These are phyloP conservation scores for Nigrograna mackinnonii DNA, from an alignment of 2,329 filamentous ascomycete species.

Conservation along the genomic window DNA sequence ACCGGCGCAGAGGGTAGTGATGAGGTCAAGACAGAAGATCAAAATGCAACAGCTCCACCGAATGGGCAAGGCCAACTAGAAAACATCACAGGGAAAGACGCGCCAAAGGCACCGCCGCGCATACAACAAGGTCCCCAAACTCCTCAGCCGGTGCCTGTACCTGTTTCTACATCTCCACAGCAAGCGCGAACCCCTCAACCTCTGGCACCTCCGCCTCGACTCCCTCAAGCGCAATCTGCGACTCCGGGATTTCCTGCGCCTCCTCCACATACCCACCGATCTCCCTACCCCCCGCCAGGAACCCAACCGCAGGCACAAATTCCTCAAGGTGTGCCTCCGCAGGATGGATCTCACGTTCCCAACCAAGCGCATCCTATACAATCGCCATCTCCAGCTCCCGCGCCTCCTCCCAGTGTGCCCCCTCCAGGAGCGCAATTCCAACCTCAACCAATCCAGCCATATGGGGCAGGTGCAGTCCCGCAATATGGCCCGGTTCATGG, in stretches of 20 bases:
- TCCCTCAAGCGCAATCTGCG: conserved; percentile 26
- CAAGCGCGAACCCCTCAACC: conserved; percentile 18
- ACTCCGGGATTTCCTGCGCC: conserved; percentile 31
- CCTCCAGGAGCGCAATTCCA: conserved; percentile 36
- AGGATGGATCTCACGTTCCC: conserved; percentile 22
- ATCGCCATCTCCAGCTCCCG: conserved; percentile 18
- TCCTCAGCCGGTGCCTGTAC: conserved; percentile 16
- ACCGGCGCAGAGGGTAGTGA: conserved; percentile 5
- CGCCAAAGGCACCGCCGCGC: conserved; percentile 13
- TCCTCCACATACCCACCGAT: conserved; percentile 38
- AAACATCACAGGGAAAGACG: conserved; percentile 33
- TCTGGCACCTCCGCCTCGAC: conserved; percentile 16
- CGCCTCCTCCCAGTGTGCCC: conserved; percentile 39
- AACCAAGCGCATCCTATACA: conserved; percentile 12
- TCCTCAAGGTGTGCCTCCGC: conserved; percentile 21
- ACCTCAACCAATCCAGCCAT: conserved; percentile 26
- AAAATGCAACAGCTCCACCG: conserved; percentile 1
- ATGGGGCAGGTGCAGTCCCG: conserved; percentile 23
- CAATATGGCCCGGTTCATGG: conserved; percentile 30
- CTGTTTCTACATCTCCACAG: conserved; percentile 12
- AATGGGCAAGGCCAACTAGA: conserved; percentile 22
- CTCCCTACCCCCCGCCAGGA: conserved; percentile 39
- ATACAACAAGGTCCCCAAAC: conserved; percentile 12
- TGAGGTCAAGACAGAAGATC: neutral
- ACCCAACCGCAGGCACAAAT: conserved; percentile 31